Percentiles rank a stretch among this genome's conserved stretches.
Conservation (phyloP, 495 filamentous ascomycete species). For the Neurospora sp. region DNA sequence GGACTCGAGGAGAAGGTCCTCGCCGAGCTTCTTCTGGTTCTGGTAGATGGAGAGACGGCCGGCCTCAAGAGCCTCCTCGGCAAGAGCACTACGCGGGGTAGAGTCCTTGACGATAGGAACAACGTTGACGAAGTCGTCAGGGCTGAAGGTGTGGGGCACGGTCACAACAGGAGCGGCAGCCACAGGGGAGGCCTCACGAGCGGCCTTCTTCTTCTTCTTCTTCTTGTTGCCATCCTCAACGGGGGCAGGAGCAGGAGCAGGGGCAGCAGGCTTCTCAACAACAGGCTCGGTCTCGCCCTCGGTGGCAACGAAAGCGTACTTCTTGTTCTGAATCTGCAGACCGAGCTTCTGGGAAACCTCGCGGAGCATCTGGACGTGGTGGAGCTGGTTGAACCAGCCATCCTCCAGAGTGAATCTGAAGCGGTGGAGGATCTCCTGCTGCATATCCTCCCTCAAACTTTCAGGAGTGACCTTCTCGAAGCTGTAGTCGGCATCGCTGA, state of each 20-base stretch:
- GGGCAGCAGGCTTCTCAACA: slow-evolving; percentile 14
- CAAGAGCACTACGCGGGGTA: slow-evolving; percentile 73
- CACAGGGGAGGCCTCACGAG: slow-evolving; percentile 36
- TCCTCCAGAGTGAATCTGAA: slow-evolving; percentile 66
- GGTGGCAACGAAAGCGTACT: slow-evolving; percentile 59
- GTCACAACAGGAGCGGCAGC: slow-evolving; percentile 40
- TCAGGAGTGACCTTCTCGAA: slow-evolving; percentile 71
- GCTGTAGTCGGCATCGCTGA: slow-evolving; percentile 69
- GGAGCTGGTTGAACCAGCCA: slow-evolving; percentile 54
- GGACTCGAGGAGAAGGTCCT: slow-evolving; percentile 90
- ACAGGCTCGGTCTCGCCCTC: slow-evolving; percentile 14
- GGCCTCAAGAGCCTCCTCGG: slow-evolving; percentile 92
- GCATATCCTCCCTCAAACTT: slow-evolving; percentile 57
- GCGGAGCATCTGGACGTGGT: slow-evolving; percentile 75
- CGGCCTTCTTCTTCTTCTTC: slow-evolving; percentile 76
- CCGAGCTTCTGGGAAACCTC: slow-evolving; percentile 86
- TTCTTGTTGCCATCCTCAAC: slow-evolving; percentile 21
- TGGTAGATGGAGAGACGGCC: slow-evolving; percentile 91
- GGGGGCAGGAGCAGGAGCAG: slow-evolving; percentile 18
- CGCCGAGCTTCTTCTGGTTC: slow-evolving; percentile 88
- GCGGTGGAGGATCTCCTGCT: slow-evolving; percentile 57
- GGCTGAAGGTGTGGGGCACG: slow-evolving; percentile 55
- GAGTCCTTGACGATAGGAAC: slow-evolving; percentile 93
- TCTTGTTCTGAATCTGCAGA: slow-evolving; percentile 73
- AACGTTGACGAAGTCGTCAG: slow-evolving; percentile 83